A percentile compares a stretch with the other conserved stretches of the same genome.
Evolutionary conservation across 768 basidiomycete genomes (phyloP).

Genomic region (Xerocomus brunneocitrinus): DNA sequence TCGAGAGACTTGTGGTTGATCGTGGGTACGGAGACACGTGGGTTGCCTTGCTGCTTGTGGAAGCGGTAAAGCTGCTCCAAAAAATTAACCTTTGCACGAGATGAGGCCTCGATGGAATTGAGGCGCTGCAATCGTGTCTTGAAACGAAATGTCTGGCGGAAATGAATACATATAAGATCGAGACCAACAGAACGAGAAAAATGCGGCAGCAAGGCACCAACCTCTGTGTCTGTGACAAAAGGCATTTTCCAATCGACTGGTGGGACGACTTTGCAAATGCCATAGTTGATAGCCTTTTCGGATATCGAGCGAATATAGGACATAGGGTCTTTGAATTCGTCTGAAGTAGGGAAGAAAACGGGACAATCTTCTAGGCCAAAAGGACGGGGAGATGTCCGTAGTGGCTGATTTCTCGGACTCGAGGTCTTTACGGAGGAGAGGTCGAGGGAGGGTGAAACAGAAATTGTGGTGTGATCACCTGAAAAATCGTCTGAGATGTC

Average conservation of each 20-base stretch:
- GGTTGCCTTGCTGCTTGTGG: constrained; percentile 92
- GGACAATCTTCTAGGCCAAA: constrained; percentile 91
- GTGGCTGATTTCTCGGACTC: constrained; percentile 41
- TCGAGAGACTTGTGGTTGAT: constrained; percentile 92
- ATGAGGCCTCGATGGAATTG: constrained; percentile 96
- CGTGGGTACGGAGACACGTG: constrained; percentile 85
- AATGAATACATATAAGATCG: constrained; percentile 24
- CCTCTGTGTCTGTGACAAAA: constrained; percentile 92
- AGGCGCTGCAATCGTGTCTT: constrained; percentile 91
- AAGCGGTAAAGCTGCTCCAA: constrained; percentile 94
- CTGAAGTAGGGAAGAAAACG: constrained; percentile 80
- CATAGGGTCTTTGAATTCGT: constrained; percentile 94
- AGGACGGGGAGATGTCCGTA: constrained; percentile 49
- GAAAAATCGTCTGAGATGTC: constrained; percentile 45
- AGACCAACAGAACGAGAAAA: constrained; percentile 23
- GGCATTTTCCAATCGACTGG: constrained; percentile 94
- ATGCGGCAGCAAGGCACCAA: constrained; percentile 36
- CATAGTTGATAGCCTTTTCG: constrained; percentile 65
- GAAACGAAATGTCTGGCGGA: constrained; percentile 76
- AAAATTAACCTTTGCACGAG: constrained; percentile 95
- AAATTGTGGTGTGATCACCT: constrained; percentile 52
- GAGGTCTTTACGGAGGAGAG: constrained; percentile 67
- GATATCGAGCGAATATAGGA: constrained; percentile 83
- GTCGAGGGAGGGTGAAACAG: constrained; percentile 60
- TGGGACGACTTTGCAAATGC: constrained; percentile 95